Base-by-base conservation (phyloP, 441 rosid genomes). In the Euphorbia corollata region DNA sequence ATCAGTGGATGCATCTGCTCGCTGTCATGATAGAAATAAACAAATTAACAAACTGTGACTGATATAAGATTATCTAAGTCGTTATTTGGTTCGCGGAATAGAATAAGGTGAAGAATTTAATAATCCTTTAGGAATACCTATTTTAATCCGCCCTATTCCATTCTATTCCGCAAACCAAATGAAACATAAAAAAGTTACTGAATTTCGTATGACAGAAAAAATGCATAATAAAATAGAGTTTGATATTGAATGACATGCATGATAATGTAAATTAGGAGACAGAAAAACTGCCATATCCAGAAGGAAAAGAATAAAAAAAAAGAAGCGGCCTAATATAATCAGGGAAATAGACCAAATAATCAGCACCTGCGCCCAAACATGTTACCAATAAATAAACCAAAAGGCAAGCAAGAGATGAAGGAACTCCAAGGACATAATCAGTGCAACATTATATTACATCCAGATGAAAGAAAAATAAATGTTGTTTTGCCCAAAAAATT, bases 1-100 rank as follows among this genome's bases (percentile, higher is more conserved):
- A 68, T 80, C 88, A 68, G 96, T 87, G 53, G 93, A 83, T 58
- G 93, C 96, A 74, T 89, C 96, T 2, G 86, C 99, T 74, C 92
- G 86, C 99, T 94, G 91, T 69, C 23, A 24, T 51, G 76, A 61
- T 66, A 64, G 23, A 32, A 72, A 57, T 47, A 23, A 24, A 63
- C 38, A 19, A 64, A 71, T 32, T 65, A 66, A 23, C 23, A 63
- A 32, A 30, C 24, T 32, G 24, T 10, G 38, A n/a, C 18, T 13
- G 20, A 71, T 16, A 43, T 48, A 32, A 30, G 36, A 51, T 39
- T 10, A 51, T 36, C 15, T 2, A 36, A 36, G 32, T 27, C 32
- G 32, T 27, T 4, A 27, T 27, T 27, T 27, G 32, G 32, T 27
- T 27, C 32, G 32, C 32, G 32, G 32, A 27, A 27, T 27, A 4